phyloP scores from a whole-genome alignment of 2,329 filamentous ascomycete genomes.

The Elsinoe ampelina region DNA sequence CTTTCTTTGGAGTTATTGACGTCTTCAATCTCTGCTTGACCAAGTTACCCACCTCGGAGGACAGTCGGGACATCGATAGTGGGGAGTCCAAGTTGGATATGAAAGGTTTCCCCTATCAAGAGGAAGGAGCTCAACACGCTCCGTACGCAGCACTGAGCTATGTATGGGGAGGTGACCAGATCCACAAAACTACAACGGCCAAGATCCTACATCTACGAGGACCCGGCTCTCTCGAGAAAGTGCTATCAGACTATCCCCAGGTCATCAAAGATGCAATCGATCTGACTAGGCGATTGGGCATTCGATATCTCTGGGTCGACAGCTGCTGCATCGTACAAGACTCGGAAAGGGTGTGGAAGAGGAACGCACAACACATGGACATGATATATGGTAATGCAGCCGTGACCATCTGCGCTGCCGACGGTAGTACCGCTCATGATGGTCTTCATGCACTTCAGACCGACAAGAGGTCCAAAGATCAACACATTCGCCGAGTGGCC shows the following conservation, averaged over 20 bases:
- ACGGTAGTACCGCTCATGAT: conserved; percentile 18
- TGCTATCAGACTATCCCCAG: background rate
- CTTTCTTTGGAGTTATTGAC: background rate
- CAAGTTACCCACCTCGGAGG: background rate
- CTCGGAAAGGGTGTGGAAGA: conserved; percentile 21
- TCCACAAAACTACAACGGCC: background rate
- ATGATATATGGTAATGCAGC: conserved; percentile 26
- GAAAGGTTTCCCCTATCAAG: background rate
- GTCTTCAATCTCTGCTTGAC: conserved; percentile 3
- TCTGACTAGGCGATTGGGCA: conserved; percentile 11
- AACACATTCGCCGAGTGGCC: conserved; percentile 15
- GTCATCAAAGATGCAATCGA: conserved; percentile 1
- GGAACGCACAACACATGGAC: conserved; percentile 27
- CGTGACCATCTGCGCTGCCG: conserved; percentile 30
- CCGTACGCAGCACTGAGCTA: background rate
- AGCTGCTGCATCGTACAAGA: conserved; percentile 20
- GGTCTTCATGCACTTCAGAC: background rate
- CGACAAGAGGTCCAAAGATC: background rate
- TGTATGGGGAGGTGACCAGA: background rate
- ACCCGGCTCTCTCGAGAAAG: background rate
- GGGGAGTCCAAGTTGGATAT: background rate
- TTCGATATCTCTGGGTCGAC: conserved; percentile 18
- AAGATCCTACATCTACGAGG: background rate
- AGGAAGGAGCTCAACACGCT: background rate
- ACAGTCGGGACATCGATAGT: background rate